A percentile compares a stretch with the other conserved stretches of the same genome.
Evolutionary conservation across 495 filamentous ascomycete species (phyloP).

Genomic region (Chaetomium tenue): DNA sequence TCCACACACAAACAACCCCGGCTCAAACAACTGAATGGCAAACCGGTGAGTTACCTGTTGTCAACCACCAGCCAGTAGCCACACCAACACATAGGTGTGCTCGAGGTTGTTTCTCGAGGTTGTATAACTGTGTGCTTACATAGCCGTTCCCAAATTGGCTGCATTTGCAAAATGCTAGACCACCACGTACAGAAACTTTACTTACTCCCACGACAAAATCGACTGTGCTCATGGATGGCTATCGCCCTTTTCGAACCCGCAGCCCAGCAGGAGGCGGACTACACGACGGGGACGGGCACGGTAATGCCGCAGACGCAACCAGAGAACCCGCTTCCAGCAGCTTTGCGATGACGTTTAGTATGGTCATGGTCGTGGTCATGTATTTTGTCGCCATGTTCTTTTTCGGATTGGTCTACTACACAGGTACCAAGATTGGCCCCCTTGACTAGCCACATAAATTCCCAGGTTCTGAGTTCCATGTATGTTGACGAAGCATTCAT

Average conservation of each 20-base stretch:
- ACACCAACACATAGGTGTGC: neutral
- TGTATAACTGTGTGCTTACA: neutral
- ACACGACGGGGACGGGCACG: neutral
- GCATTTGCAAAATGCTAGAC: neutral
- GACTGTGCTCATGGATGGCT: neutral
- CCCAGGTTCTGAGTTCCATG: too few relatives aligned
- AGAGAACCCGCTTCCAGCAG: neutral
- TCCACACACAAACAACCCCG: too few relatives aligned
- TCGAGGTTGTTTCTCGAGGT: neutral
- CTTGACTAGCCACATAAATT: too few relatives aligned
- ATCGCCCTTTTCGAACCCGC: neutral
- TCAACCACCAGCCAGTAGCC: neutral
- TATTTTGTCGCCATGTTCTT: neutral
- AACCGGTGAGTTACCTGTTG: neutral
- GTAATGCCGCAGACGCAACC: too few relatives aligned
- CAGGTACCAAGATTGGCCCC: neutral
- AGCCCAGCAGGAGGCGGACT: neutral
- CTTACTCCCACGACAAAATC: neutral
- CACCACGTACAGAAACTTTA: neutral
- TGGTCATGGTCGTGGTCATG: neutral
- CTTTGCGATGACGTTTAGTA: neutral
- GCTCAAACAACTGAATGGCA: too few relatives aligned
- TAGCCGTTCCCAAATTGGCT: neutral
- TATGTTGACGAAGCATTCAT: neutral
- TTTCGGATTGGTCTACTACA: neutral